A percentile compares a stretch with the other conserved stretches of the same genome.
Conservation (phyloP, 306 rosid species). For the Ormosia semicastrata region DNA sequence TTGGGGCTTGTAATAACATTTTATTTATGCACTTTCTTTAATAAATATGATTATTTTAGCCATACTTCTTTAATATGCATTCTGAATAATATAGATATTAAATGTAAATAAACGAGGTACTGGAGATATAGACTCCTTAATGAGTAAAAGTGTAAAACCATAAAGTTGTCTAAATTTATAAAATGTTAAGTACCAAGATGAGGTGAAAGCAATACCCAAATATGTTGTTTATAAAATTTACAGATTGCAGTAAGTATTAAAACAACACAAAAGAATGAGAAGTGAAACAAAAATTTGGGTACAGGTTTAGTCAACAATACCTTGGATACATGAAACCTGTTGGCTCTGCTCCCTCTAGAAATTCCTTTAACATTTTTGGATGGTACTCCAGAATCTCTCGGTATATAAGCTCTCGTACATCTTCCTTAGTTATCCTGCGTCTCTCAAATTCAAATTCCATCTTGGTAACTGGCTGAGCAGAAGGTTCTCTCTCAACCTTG, state of each 20-base stretch:
- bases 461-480: constrained; percentile 96
- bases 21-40: not conserved
- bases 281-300: constrained; percentile 12
- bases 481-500: constrained; percentile 97
- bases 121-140: not conserved
- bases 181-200: not conserved
- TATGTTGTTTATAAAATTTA: not conserved
- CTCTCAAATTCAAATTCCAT: constrained; percentile 99
- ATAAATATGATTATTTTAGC: not conserved
- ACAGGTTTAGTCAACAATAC: constrained; percentile 39
- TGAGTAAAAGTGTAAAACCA: not conserved
- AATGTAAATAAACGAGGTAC: not conserved
- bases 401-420: constrained; percentile 95
- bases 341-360: constrained; percentile 93
- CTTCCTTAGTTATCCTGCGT: constrained; percentile 96
- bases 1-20: not conserved
- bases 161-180: not conserved
- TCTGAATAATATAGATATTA: not conserved
- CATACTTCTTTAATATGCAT: not conserved
- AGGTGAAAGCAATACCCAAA: constrained; percentile 7
- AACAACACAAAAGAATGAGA: not conserved
- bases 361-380: constrained; percentile 95
- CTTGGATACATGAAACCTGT: constrained; percentile 98
- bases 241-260: not conserved
- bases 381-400: constrained; percentile 94